These are phyloP conservation scores for Rhododendron henanense DNA, from an alignment of 148 eudicot species.

Conservation along the genomic window DNA sequence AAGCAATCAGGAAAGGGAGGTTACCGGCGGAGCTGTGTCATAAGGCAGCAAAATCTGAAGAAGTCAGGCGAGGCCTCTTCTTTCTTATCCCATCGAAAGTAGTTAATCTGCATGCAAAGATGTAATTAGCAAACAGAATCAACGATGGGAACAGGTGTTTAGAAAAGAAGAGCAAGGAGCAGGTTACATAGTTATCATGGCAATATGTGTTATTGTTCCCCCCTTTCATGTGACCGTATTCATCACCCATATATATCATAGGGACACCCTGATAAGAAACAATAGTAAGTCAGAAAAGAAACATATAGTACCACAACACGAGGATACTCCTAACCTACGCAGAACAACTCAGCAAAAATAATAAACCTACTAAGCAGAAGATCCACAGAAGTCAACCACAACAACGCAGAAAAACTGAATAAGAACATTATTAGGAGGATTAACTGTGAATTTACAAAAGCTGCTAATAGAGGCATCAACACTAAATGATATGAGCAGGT, in stretches of 20 bases:
- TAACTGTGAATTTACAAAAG: no score
- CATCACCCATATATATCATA: slow-evolving; percentile 98
- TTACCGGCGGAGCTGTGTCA: slow-evolving; percentile 45
- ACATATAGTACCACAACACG: not conserved
- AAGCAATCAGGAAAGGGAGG: not conserved
- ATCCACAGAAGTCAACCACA: not conserved
- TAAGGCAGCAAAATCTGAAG: no score
- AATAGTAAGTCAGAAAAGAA: slow-evolving; percentile 2
- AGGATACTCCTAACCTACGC: not conserved
- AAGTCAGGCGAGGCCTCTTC: no score
- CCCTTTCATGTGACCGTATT: slow-evolving; percentile 71
- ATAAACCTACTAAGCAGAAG: not conserved
- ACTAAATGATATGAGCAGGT: no score
- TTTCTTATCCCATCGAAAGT: not conserved
- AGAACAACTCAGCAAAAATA: not conserved
- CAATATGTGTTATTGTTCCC: no score
- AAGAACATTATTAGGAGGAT: not conserved
- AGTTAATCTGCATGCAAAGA: no score
- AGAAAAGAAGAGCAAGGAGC: no score
- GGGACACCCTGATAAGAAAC: slow-evolving; percentile 77
- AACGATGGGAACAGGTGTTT: no score
- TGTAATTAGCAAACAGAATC: no score
- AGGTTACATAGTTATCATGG: no score
- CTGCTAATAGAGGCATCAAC: no score
- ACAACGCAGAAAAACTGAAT: not conserved